phyloP scores from a whole-genome alignment of 805 yeast genomes.

The Wickerhamiella dianesei region DNA sequence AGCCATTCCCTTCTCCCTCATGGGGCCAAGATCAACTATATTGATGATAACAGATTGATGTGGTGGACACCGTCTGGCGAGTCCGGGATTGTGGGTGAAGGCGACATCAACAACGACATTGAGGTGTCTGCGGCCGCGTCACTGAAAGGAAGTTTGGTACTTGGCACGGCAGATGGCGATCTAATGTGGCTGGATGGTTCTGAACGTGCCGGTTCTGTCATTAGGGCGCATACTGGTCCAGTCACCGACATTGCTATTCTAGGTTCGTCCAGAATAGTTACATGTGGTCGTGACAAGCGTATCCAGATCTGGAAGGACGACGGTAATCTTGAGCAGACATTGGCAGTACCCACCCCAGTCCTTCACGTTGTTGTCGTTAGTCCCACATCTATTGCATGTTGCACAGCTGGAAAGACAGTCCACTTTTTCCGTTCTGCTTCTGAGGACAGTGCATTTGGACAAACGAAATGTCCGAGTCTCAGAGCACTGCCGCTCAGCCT shows the following conservation, averaged over 20 bases:
- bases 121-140: conserved; percentile 6
- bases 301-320: conserved; percentile 13
- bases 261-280: conserved; percentile 2
- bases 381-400: conserved; percentile 25
- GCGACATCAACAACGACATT: background rate
- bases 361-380: conserved; percentile 2
- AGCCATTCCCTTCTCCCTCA: background rate
- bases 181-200: conserved; percentile 6
- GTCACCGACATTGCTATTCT: conserved; percentile 13
- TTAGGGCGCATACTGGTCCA: conserved; percentile 17
- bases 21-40: background rate
- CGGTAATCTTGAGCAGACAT: conserved; percentile 40
- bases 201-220: conserved; percentile 2
- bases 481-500: conserved; percentile 40
- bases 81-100: conserved; percentile 6
- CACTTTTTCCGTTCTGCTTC: conserved; percentile 36
- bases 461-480: conserved; percentile 36
- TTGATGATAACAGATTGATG: background rate
- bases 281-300: conserved; percentile 16
- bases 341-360: conserved; percentile 20
- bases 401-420: conserved; percentile 50
- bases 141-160: background rate
- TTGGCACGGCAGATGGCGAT: background rate
- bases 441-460: conserved; percentile 19
- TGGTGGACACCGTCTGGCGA: conserved; percentile 7